Percentiles rank a stretch among this genome's conserved stretches.
Conservation (phyloP, 202 grass and related monocot species). For the Alloteropsis angusta region DNA sequence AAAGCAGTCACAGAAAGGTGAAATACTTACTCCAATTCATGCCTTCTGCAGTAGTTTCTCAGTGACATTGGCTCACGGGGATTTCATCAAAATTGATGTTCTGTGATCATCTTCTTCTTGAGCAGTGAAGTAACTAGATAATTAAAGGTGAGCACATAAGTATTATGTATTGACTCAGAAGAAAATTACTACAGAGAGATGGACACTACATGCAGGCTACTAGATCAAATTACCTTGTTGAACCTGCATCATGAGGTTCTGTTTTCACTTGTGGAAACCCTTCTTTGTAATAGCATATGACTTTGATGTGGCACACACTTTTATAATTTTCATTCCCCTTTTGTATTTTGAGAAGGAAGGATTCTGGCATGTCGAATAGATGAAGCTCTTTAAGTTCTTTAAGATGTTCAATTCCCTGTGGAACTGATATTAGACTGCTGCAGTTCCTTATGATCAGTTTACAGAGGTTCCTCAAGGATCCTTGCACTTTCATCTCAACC, state of each 20-base stretch:
- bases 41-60: background rate
- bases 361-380: conserved; percentile 30
- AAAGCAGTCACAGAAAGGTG: background rate
- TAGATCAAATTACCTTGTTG: background rate
- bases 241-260: background rate
- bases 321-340: background rate
- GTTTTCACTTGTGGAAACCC: background rate
- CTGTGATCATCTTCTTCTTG: background rate
- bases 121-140: background rate
- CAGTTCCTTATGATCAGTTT: conserved; percentile 29
- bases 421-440: background rate
- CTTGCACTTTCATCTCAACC: background rate
- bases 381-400: conserved; percentile 27
- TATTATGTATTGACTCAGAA: background rate
- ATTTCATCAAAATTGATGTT: background rate
- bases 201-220: background rate
- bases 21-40: background rate
- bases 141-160: background rate
- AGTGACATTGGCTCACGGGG: background rate
- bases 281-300: background rate
- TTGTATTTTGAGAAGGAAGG: background rate
- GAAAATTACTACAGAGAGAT: background rate
- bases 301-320: background rate
- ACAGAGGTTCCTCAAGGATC: conserved; percentile 12
- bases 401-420: conserved; percentile 9